Base-by-base conservation (phyloP, 2,329 filamentous ascomycete species). In the Parasarocladium wereldwijsianum region DNA sequence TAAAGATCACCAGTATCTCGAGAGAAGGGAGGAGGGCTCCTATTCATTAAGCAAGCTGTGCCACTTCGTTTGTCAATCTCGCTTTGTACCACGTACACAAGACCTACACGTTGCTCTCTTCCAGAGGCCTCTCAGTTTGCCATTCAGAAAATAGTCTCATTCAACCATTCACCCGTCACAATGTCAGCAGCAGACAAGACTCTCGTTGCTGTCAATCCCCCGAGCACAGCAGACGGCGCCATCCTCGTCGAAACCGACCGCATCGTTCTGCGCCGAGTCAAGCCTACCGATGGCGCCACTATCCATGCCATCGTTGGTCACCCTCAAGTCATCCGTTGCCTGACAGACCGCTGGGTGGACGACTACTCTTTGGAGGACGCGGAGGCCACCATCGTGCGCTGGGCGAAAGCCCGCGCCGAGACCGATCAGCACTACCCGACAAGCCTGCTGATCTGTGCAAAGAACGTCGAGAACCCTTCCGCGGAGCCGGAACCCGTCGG, bases 331-430 rank as follows among this genome's bases (percentile, higher is more conserved):
- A 38, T 46, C 2, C 35, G 32, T 8, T 50, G 46, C 38, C 51
- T 69, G 51, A 54, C 56, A 33, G 46, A 62, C 39, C 37, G 45
- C 23, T 67, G 66, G 33, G 60, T 62, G 3, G 41, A 38, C 8
- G 64, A 64, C 0, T 67, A 66, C 44, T 57, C 50, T 0, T 38
- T 55, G 7, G 44, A 47, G 6, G 43, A 54, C 28, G 57, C 60
- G 2, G 38, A 54, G 13, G 23, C 10, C n/a, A 62, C 53, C 42
- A 49, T 64, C 36, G 9, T 8, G 10, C 28, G 28, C 16, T 30
- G 19, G 19, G 31, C 34, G 21, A 33, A 34, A 14, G 35, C 28
- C 26, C 32, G 22, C n/a, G 32, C 36, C 9, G 29, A 33, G 20
- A 33, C 43, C 30, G 34, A 39, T 32, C 23, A 27, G 6, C 26